These are phyloP conservation scores for Talaromyces stipitatus DNA, from an alignment of 495 filamentous ascomycete genomes.

Conservation along the genomic window DNA sequence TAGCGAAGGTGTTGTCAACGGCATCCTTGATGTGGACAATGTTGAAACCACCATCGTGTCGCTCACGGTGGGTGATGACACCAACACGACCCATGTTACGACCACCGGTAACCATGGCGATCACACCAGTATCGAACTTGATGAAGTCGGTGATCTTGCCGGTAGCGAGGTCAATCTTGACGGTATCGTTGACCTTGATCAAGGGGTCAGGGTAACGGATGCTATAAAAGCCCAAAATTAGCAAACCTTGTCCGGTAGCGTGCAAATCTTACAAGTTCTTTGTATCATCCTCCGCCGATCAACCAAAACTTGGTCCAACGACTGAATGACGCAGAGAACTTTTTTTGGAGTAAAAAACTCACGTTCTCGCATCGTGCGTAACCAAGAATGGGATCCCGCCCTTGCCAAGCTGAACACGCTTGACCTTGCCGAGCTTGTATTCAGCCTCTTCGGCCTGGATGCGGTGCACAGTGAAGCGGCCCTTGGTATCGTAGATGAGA, in stretches of 20 bases:
- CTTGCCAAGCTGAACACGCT: constrained; percentile 96
- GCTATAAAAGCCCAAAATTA: constrained; percentile 47
- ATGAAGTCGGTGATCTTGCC: constrained; percentile 97
- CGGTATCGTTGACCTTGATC: constrained; percentile 99
- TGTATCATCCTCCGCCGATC: constrained; percentile 48
- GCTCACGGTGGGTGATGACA: constrained; percentile 99
- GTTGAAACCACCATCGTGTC: constrained; percentile 99
- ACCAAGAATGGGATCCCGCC: constrained; percentile 99
- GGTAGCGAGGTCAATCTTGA: constrained; percentile 94
- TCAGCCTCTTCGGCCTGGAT: constrained; percentile 95
- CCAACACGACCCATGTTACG: constrained; percentile 99
- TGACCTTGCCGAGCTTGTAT: constrained; percentile 99
- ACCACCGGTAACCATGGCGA: constrained; percentile 97
- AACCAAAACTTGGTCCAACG: constrained; percentile 98
- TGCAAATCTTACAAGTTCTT: constrained; percentile 26
- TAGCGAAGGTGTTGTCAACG: constrained; percentile 98
- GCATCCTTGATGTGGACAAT: constrained; percentile 99
- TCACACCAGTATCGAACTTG: constrained; percentile 93
- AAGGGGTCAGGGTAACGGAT: constrained; percentile 97
- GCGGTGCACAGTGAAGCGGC: constrained; percentile 98
- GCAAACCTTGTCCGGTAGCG: constrained; percentile 22
- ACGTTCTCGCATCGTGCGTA: constrained; percentile 99
- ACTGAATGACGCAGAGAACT: constrained; percentile 91
- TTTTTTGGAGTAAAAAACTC: constrained; percentile 55
- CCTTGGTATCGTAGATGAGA: constrained; percentile 99